Evolutionary conservation across 2,329 filamentous ascomycete genomes (phyloP).

Genomic region (Sporothrix protearum): DNA sequence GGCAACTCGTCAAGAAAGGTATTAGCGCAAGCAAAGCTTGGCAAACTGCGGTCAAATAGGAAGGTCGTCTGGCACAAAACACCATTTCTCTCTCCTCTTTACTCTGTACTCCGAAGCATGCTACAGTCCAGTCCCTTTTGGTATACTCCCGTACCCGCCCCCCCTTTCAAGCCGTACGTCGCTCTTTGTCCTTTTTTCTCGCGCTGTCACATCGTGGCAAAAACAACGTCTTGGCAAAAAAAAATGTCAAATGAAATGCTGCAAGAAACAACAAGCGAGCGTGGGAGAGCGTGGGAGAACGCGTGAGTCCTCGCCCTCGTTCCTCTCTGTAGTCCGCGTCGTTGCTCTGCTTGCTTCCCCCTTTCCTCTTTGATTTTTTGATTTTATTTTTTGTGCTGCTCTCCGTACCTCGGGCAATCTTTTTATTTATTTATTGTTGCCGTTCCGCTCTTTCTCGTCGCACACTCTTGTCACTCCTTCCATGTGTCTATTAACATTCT

Average conservation of each 20-base stretch:
- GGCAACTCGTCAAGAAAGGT: neutral
- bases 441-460: neutral
- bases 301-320: neutral
- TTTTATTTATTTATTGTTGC: constrained; percentile 7
- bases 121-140: neutral
- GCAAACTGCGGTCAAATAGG: neutral
- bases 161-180: neutral
- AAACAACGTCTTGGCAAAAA: neutral
- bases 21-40: neutral
- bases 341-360: neutral
- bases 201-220: neutral
- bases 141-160: too few species aligned
- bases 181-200: neutral
- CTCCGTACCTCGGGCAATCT: neutral
- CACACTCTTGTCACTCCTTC: neutral
- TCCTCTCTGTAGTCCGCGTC: neutral
- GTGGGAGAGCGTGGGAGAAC: neutral
- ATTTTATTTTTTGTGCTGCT: neutral
- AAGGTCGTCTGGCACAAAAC: neutral
- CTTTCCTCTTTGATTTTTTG: neutral
- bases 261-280: too few species aligned
- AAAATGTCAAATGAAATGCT: neutral
- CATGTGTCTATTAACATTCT: neutral
- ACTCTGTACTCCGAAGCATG: too few species aligned
- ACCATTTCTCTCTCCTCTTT: neutral